Base-by-base conservation (phyloP, 345 rosid species). In the Triadica sebifera region DNA sequence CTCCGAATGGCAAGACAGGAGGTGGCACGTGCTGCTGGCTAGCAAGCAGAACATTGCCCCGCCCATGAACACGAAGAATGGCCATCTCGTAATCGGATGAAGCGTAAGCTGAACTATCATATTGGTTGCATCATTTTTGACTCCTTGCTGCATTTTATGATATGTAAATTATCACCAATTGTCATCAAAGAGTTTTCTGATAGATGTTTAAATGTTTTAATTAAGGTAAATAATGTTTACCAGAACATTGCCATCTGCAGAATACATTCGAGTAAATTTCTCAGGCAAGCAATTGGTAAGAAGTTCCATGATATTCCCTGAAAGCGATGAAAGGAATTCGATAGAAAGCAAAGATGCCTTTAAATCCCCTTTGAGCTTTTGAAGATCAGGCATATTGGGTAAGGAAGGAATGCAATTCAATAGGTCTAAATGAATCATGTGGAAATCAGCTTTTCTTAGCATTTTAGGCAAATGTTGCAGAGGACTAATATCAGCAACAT, bases 1-100 rank as follows among this genome's bases (percentile, higher is more conserved):
- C 82, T 86, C 77, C 0, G 97, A 94, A 79, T 91, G 98, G 87
- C 99, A 94, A 0, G 99, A 92, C 46, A 91, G 84, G 69, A 94
- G 97, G 75, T 92, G 96, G 78, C 95, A 94, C 0, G 84, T 81
- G 76, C 98, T 94, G 86, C 97, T 92, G 3, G 93, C 89, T 24
- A 94, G 87, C 80, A 94, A 80, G 82, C 98, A 92, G 84, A 94
- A 94, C 98, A 94, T 91, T 1, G 98, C 98, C 0, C 99, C 98
- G 0, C 93, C 93, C 78, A 92, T 8, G 87, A 94, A 94, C 41
- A 87, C 91, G 11, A 87, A 94, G 77, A 92, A 92, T 4, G 99
- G 99, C 98, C 99, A 95, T 17, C 98, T 75, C 0, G 99, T 89
- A 12, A 91, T 91, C 2, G 98, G 99, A 69, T 90, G 75, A 68